Percentiles rank a stretch among this genome's conserved stretches.
Evolutionary conservation across 768 basidiomycete genomes (phyloP).

Genomic region (Mycena albidolilacea): DNA sequence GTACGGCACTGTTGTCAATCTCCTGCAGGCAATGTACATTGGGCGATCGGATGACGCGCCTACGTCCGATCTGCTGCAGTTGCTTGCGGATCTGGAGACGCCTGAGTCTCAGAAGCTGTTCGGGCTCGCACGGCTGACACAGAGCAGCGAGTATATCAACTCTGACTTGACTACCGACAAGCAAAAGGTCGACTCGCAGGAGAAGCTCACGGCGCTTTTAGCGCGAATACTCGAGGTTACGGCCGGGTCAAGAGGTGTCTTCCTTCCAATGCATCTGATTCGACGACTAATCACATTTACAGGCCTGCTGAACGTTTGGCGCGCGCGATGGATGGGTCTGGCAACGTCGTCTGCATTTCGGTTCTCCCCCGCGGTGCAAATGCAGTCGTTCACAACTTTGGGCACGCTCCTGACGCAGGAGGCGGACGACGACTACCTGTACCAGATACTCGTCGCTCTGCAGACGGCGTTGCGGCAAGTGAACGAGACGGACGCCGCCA

Average conservation of each 20-base stretch:
- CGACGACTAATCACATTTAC: not conserved
- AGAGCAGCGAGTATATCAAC: conserved; percentile 78
- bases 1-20: conserved; percentile 86
- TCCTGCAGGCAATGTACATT: conserved; percentile 82
- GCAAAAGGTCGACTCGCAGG: conserved; percentile 74
- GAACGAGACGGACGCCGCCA: conserved; percentile 77
- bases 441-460: conserved; percentile 93
- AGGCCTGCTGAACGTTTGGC: conserved; percentile 91
- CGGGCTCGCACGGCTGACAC: conserved; percentile 75
- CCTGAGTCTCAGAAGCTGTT: conserved; percentile 77
- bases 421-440: conserved; percentile 93
- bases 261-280: not conserved
- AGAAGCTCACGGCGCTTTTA: conserved; percentile 75
- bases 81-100: conserved; percentile 74
- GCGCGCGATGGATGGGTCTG: conserved; percentile 93
- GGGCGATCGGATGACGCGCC: conserved; percentile 71
- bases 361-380: conserved; percentile 88
- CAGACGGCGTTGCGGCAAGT: conserved; percentile 78
- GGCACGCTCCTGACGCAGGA: conserved; percentile 87
- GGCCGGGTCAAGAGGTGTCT: conserved; percentile 78
- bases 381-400: conserved; percentile 87
- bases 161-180: conserved; percentile 69
- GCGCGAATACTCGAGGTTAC: conserved; percentile 74
- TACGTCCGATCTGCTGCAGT: conserved; percentile 69
- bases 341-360: conserved; percentile 93